Base-by-base conservation (phyloP, 2,329 filamentous ascomycete species). In the Diaporthe humulicola region DNA sequence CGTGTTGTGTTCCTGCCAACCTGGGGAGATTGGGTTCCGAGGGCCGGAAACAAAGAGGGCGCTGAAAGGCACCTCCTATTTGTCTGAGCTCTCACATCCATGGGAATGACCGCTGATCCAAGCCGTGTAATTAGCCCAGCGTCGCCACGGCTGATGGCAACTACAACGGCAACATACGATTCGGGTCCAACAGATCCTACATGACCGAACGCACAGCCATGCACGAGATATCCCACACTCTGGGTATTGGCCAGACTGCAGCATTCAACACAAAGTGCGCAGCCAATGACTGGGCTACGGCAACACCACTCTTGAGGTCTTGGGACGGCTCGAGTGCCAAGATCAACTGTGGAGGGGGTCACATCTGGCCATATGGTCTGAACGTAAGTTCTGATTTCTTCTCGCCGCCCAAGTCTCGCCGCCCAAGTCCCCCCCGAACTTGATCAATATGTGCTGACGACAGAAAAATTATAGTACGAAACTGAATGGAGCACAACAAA, bases 171-270 rank as follows among this genome's bases (percentile, higher is more conserved):
- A 83, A 86, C 78, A 80, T 88, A n/a, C 84, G 86, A 19, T 88
- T 88, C 79, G 86, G 86, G 7, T 80, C 82, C 17, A 82, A 87
- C 81, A 79, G 86, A 12, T 76, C 83, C 0, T 88, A 86, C 81
- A 88, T 88, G 86, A 87, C 79, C 64, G 85, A 88, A 79, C 85
- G 86, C 19, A 87, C 86, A 4, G 86, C 86, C 7, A 81, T 88
- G 78, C 86, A 88, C 77, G 86, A 88, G 80, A 87, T 87, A 57
- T 76, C 86, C 2, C 86, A 88, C 78, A 87, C 86, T 1, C 83
- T 88, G 7, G 86, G 86, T 4, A 81, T 88, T n/a, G 86, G 86
- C 0, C 84, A 85, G 80, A 86, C 85, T 5, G 76, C 78, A 10
- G 82, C 81, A 12, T 88, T 87, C 76, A 77, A 86, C 73, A 69